phyloP scores from a whole-genome alignment of 129 eudicot genomes.

The Dittrichia graveolens region DNA sequence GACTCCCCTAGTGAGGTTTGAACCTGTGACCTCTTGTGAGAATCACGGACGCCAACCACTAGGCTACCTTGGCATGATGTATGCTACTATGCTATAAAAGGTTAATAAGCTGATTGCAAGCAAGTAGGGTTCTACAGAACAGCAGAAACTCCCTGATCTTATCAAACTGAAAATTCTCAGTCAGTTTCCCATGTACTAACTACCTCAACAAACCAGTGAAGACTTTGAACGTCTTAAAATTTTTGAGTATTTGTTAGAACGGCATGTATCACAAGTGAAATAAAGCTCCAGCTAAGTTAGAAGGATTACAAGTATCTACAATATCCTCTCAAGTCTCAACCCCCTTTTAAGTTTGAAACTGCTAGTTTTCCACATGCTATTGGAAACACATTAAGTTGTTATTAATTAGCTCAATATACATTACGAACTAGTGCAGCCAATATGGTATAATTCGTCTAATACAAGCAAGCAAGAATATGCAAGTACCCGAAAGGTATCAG shows the following conservation, averaged over 20 bases:
- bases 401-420: slow-evolving; percentile 5
- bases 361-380: background rate
- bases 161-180: background rate
- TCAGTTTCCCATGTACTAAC: too few relatives aligned
- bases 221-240: too few relatives aligned
- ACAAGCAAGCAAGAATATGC: background rate
- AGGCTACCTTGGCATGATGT: background rate
- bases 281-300: too few relatives aligned
- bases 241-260: too few relatives aligned
- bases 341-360: too few relatives aligned
- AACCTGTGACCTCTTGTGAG: too few relatives aligned
- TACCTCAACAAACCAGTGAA: too few relatives aligned
- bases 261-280: too few relatives aligned
- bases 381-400: background rate
- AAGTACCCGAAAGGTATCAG: background rate
- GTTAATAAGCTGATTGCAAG: background rate
- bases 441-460: background rate
- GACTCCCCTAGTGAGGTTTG: too few relatives aligned
- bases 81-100: slow-evolving; percentile 1
- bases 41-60: too few relatives aligned
- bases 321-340: background rate
- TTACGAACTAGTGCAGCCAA: background rate
- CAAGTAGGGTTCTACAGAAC: slow-evolving; percentile 2
- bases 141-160: background rate
- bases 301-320: too few relatives aligned